Base-by-base conservation (phyloP, 2,329 filamentous ascomycete species). In the Leptosphaerulina australis region DNA sequence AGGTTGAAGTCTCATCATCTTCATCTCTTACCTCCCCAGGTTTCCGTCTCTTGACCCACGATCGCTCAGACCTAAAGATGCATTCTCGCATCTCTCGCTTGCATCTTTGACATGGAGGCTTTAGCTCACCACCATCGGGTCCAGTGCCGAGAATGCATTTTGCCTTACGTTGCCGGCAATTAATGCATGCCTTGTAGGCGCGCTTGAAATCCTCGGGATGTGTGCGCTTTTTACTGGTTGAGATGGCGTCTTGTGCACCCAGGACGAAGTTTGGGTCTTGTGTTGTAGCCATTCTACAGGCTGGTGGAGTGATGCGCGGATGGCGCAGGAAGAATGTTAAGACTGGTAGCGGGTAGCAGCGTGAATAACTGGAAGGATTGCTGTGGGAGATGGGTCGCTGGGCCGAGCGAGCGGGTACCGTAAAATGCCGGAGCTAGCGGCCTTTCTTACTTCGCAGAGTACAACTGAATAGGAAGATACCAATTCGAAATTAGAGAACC, bases 101-200 rank as follows among this genome's bases (percentile, higher is more conserved):
- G 62, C 79, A 81, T 62, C 78, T 68, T 35, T 76, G 74, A 60
- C 79, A 81, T 24, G 78, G 72, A 9, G 71, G 68, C 53, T 72
- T 71, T 35, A 72, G 63, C 20, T 77, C 76, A 50, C 73, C 73
- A 28, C 68, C 70, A 46, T 74, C 68, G 2, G 72, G 74, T 4
- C 74, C 64, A 3, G 72, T 74, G 9, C 74, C 74, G 20, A 80
- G 63, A 29, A 81, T 78, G 56, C 79, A 81, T 66, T 79, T 80
- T 40, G 79, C 77, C 67, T 81, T 81, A 43, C 78, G 73, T 58
- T 79, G 76, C 40, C 79, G 77, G 59, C 79, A 81, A 49, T 78
- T 75, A 49, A 80, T 75, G 63, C 79, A 81, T 17, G 79, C 79
- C 65, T 81, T 81, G 75, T 81, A 81, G 28, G 79, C 78, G 53